Evolutionary conservation across 208 protist species (phyloP).

Genomic region (Leishmania tropica): DNA sequence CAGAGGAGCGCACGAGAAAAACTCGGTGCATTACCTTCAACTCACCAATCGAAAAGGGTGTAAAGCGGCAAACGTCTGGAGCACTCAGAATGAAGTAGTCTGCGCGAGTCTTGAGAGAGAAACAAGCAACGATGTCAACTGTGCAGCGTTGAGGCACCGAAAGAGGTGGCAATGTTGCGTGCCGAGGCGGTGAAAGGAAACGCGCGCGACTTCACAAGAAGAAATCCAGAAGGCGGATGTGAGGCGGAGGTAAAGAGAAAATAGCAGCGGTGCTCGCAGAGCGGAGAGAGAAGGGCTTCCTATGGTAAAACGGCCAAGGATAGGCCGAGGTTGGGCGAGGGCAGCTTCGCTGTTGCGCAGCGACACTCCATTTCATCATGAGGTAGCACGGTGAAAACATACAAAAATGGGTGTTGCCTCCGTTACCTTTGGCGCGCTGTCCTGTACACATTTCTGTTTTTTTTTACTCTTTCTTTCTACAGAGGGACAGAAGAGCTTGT

Average conservation of each 20-base stretch:
- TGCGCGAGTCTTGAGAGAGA: neutral
- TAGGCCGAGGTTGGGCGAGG: neutral
- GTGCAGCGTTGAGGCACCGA: neutral
- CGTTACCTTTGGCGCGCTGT: neutral
- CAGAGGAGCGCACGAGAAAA: neutral
- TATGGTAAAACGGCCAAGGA: neutral
- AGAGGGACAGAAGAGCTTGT: neutral
- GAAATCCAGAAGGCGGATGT: neutral
- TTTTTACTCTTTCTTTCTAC: neutral
- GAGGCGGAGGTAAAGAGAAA: neutral
- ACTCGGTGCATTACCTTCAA: neutral
- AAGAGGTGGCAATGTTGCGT: neutral
- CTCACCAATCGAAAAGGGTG: neutral
- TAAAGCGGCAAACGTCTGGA: neutral
- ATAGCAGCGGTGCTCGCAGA: too few relatives aligned
- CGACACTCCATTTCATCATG: neutral
- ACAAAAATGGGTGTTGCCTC: neutral
- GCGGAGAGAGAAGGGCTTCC: neutral
- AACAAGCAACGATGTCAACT: neutral
- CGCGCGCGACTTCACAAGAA: neutral
- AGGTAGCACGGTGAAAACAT: neutral
- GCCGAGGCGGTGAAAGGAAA: neutral
- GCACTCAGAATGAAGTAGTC: neutral
- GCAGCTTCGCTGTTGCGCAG: neutral
- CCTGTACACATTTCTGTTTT: neutral